A percentile compares a stretch with the other conserved stretches of the same genome.
Conservation (phyloP, 2,329 filamentous ascomycete genomes). For the Penicillium sp. region DNA sequence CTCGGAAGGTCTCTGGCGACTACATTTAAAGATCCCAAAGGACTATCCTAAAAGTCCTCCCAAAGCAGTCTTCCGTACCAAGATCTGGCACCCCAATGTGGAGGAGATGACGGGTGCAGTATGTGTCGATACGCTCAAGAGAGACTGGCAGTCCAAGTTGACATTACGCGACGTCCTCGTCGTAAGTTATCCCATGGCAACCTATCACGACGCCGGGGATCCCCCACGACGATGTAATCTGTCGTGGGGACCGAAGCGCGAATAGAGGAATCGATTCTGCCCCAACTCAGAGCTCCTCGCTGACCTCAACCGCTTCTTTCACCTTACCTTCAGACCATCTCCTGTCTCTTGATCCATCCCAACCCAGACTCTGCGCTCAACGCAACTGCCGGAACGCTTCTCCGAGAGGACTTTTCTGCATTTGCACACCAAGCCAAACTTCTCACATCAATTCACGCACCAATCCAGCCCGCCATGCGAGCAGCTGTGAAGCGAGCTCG, state of each 20-base stretch:
- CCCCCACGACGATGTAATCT: no score
- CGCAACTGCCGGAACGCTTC: conserved; percentile 52
- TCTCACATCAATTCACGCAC: conserved; percentile 58
- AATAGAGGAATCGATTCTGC: neutral
- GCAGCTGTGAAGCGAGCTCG: conserved; percentile 49
- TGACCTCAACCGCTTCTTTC: neutral
- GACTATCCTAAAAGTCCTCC: conserved; percentile 47
- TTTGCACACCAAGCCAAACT: conserved; percentile 54
- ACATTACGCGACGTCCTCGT: conserved; percentile 55
- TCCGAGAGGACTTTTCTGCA: conserved; percentile 54
- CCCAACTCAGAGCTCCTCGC: neutral
- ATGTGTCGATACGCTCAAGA: conserved; percentile 60
- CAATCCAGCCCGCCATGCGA: conserved; percentile 43
- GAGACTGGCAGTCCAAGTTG: conserved; percentile 55
- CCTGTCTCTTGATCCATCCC: conserved; percentile 57
- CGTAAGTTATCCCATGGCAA: conserved; percentile 25
- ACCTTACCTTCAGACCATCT: conserved; percentile 45
- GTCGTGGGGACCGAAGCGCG: no score
- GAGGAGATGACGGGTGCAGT: conserved; percentile 57
- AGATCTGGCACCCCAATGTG: conserved; percentile 61
- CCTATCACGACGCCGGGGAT: no score
- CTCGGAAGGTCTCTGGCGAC: conserved; percentile 51
- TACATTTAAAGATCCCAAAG: conserved; percentile 55
- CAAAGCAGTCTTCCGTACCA: conserved; percentile 55
- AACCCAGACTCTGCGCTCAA: conserved; percentile 61